phyloP scores from a whole-genome alignment of 306 rosid genomes.

The Hylodesmum podocarpum region DNA sequence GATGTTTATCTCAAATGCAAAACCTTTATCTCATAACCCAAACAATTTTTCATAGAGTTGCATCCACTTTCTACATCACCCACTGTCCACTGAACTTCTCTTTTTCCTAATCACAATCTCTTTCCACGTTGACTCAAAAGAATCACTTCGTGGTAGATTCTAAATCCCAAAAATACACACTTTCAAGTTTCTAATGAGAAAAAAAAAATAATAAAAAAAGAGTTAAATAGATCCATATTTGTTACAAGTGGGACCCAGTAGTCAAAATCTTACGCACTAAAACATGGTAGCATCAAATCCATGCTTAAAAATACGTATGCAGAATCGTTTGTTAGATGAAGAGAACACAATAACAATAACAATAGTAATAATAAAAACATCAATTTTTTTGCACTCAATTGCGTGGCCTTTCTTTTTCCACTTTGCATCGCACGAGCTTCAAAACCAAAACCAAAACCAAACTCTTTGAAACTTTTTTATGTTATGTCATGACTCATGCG shows the following conservation, averaged over 20 bases:
- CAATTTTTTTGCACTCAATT: background rate
- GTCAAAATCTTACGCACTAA: constrained; percentile 6
- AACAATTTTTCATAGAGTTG: too few relatives aligned
- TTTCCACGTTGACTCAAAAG: constrained; percentile 2
- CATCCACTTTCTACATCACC: background rate
- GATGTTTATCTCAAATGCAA: background rate
- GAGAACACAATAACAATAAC: too few relatives aligned
- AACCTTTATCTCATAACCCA: background rate
- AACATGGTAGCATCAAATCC: background rate
- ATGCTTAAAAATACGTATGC: background rate
- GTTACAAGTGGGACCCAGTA: background rate
- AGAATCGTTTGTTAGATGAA: background rate
- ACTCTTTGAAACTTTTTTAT: background rate
- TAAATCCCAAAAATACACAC: background rate
- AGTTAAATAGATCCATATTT: background rate
- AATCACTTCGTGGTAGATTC: background rate
- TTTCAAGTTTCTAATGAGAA: background rate
- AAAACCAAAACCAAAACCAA: constrained; percentile 5
- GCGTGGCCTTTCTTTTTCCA: constrained; percentile 35
- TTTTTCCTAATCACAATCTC: background rate
- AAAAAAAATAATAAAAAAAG: too few relatives aligned
- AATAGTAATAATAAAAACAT: background rate
- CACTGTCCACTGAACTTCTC: background rate
- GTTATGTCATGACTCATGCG: background rate
- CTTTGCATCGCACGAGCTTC: constrained; percentile 19